Conservation (phyloP, 2,329 filamentous ascomycete species). For the Xylaria sp. region DNA sequence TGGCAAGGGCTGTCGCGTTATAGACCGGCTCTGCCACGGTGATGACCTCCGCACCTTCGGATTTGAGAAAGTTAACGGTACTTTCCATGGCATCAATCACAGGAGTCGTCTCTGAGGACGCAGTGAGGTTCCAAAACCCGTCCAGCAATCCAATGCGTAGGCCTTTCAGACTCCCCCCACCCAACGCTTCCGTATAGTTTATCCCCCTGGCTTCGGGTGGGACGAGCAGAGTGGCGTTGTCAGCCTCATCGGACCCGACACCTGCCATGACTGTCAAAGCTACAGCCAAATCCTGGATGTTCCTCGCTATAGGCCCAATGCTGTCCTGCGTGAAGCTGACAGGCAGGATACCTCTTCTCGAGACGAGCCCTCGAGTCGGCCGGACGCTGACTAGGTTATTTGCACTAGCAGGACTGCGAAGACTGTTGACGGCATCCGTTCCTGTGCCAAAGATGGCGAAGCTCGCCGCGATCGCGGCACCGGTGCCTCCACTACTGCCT, state of each 20-base stretch:
- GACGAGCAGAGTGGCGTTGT: constrained; percentile 55
- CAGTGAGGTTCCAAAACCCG: constrained; percentile 60
- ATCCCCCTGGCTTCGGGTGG: constrained; percentile 43
- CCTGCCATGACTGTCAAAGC: constrained; percentile 56
- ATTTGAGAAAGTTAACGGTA: constrained; percentile 48
- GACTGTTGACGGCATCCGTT: constrained; percentile 64
- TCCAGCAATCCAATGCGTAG: constrained; percentile 42
- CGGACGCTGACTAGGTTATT: constrained; percentile 63
- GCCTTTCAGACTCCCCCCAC: constrained; percentile 29
- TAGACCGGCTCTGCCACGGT: constrained; percentile 53
- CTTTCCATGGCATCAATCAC: constrained; percentile 57
- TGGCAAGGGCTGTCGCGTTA: constrained; percentile 53
- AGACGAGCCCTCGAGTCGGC: constrained; percentile 57
- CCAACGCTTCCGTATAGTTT: constrained; percentile 51
- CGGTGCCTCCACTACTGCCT: constrained; percentile 65
- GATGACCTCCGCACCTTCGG: constrained; percentile 53
- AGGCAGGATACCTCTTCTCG: constrained; percentile 54
- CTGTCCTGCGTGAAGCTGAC: constrained; percentile 60
- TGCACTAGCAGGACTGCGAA: constrained; percentile 63
- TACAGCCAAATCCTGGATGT: constrained; percentile 52
- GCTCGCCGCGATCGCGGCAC: constrained; percentile 57
- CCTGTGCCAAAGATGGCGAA: constrained; percentile 62
- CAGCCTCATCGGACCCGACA: constrained; percentile 51
- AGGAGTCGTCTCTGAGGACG: constrained; percentile 55
- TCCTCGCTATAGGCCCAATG: constrained; percentile 57